These are phyloP conservation scores for Chlamydomonas schloesseri DNA, from an alignment of 139 green algal species.

Conservation along the genomic window DNA sequence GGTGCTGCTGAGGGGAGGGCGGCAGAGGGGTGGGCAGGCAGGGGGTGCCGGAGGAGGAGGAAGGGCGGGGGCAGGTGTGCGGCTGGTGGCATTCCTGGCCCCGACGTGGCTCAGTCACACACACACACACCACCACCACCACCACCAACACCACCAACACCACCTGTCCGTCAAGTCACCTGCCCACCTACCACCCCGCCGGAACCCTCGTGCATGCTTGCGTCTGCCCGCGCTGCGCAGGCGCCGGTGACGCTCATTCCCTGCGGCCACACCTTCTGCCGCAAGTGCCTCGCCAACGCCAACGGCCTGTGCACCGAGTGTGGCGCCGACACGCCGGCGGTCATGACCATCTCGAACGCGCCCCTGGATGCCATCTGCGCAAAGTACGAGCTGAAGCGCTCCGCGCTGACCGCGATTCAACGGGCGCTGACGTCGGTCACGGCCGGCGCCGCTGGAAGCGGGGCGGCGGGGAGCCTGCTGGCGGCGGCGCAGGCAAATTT, in stretches of 20 bases:
- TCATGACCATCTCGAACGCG: slow-evolving; percentile 15
- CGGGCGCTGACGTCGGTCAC: slow-evolving; percentile 26
- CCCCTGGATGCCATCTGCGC: slow-evolving; percentile 51
- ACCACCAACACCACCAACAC: slow-evolving; percentile 3
- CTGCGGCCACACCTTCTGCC: slow-evolving; percentile 56
- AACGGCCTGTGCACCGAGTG: slow-evolving; percentile 46
- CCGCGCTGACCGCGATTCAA: slow-evolving; percentile 42
- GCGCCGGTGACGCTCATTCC: slow-evolving; percentile 44
- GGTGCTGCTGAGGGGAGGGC: too few relatives aligned
- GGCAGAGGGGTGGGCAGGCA: too few relatives aligned
- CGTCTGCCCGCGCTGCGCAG: too few relatives aligned
- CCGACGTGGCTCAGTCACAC: too few relatives aligned
- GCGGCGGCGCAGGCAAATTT: too few relatives aligned
- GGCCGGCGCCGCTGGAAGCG: not conserved
- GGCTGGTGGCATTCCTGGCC: not conserved
- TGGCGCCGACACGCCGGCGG: slow-evolving; percentile 17
- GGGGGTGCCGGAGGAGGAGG: too few relatives aligned
- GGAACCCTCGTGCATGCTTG: too few relatives aligned
- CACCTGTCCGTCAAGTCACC: too few relatives aligned
- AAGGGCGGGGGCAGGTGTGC: not conserved
- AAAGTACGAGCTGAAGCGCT: slow-evolving; percentile 52
- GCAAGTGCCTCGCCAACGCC: slow-evolving; percentile 37
- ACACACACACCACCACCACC: not conserved
- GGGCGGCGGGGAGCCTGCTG: not conserved
- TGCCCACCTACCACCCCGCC: too few relatives aligned